Conservation (phyloP, 345 rosid genomes). For the Rhodomyrtus tomentosa region DNA sequence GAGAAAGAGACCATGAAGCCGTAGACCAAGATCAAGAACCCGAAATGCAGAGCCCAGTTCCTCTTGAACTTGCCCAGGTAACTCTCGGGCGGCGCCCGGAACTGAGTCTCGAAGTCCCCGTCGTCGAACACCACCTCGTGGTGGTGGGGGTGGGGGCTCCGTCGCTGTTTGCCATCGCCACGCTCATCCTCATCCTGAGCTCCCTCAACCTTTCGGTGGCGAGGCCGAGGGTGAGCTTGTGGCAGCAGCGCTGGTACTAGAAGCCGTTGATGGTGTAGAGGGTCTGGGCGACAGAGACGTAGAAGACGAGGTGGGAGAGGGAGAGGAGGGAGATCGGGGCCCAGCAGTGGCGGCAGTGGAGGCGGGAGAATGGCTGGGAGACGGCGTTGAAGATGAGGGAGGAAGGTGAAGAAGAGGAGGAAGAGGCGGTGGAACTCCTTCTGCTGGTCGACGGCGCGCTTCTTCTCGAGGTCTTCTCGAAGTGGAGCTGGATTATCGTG, state of each 20-base stretch:
- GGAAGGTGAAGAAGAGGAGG: conserved; percentile 88
- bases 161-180: conserved; percentile 25
- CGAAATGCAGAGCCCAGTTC: conserved; percentile 92
- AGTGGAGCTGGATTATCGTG: conserved; percentile 94
- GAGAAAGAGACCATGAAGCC: conserved; percentile 73
- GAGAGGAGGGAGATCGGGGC: conserved; percentile 65
- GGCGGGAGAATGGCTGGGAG: conserved; percentile 35
- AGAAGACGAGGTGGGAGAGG: conserved; percentile 80
- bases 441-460: conserved; percentile 86
- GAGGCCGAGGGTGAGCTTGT: conserved; percentile 84
- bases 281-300: conserved; percentile 85
- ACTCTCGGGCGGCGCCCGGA: conserved; percentile 90
- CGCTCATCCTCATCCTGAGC: conserved; percentile 40
- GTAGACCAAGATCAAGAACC: conserved; percentile 75
- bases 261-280: conserved; percentile 93
- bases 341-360: conserved; percentile 95
- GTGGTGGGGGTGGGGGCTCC: not conserved
- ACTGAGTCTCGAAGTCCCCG: conserved; percentile 77
- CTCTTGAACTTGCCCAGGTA: conserved; percentile 94
- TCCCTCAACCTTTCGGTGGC: conserved; percentile 90
- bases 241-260: conserved; percentile 93
- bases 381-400: conserved; percentile 49
- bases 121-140: not conserved
- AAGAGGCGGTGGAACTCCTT: conserved; percentile 87
- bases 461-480: conserved; percentile 95